Evolutionary conservation across 108 stramenopile genomes (phyloP).

Genomic region (Discostella pseudostelligera): DNA sequence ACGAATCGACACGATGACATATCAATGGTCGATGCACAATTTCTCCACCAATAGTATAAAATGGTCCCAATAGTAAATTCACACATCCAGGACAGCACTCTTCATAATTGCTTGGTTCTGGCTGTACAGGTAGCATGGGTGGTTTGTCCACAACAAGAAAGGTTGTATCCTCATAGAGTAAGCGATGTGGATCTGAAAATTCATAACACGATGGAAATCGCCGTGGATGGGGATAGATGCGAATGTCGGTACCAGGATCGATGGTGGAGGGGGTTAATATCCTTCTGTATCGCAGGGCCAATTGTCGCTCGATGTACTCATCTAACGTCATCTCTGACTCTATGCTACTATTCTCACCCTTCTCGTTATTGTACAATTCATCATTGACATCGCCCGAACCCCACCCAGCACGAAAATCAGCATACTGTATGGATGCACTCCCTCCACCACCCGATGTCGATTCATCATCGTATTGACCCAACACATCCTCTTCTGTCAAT

Average conservation of each 20-base stretch:
- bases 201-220: conserved; percentile 81
- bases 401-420: conserved; percentile 57
- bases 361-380: conserved; percentile 14
- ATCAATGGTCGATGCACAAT: conserved; percentile 62
- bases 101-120: conserved; percentile 84
- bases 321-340: conserved; percentile 59
- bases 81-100: conserved; percentile 86
- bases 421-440: conserved; percentile 26
- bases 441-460: background rate
- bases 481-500: conserved; percentile 68
- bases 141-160: conserved; percentile 91
- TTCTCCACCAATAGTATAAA: conserved; percentile 67
- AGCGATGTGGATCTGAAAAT: conserved; percentile 38
- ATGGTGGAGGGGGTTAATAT: conserved; percentile 65
- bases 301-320: conserved; percentile 65
- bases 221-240: conserved; percentile 79
- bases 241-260: conserved; percentile 75
- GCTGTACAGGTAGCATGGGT: conserved; percentile 87
- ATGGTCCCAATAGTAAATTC: conserved; percentile 70
- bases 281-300: conserved; percentile 66
- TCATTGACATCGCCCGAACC: conserved; percentile 36
- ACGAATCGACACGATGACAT: conserved; percentile 87
- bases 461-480: conserved; percentile 64
- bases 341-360: conserved; percentile 31
- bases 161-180: conserved; percentile 86